Conservation (phyloP, 2,329 filamentous ascomycete species). For the Teratosphaeria gauchensis region DNA sequence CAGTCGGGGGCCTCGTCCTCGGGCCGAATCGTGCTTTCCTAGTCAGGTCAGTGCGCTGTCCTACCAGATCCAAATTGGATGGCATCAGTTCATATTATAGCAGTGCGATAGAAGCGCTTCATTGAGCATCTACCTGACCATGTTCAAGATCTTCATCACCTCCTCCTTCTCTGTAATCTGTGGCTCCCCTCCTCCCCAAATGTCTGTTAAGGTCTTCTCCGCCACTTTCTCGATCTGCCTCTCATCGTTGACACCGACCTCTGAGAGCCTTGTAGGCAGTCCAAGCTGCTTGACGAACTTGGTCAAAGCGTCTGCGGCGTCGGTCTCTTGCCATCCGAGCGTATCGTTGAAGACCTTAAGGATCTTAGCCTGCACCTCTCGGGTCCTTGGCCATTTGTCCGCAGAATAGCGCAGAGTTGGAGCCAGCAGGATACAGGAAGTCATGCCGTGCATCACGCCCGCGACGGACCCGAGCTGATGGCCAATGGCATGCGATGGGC, state of each 20-base stretch:
- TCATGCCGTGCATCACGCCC: conserved; percentile 52
- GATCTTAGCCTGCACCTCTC: conserved; percentile 29
- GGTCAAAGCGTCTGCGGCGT: conserved; percentile 45
- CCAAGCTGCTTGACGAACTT: conserved; percentile 42
- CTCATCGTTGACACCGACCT: conserved; percentile 43
- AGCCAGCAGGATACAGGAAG: conserved; percentile 47
- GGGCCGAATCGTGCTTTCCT: too few relatives aligned
- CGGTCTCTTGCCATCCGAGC: conserved; percentile 23
- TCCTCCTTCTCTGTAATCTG: conserved; percentile 41
- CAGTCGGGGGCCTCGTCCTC: too few relatives aligned
- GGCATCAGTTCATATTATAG: neutral
- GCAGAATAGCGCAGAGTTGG: conserved; percentile 48
- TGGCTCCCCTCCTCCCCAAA: conserved; percentile 42
- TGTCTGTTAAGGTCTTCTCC: conserved; percentile 41
- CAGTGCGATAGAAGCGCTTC: neutral
- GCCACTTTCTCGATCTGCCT: conserved; percentile 29
- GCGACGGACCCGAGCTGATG: conserved; percentile 38
- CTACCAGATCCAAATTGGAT: too few relatives aligned
- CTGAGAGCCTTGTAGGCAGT: conserved; percentile 44
- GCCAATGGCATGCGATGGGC: conserved; percentile 34
- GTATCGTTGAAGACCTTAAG: conserved; percentile 26
- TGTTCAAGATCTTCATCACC: conserved; percentile 44
- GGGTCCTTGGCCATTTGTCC: conserved; percentile 18
- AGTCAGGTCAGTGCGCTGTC: too few relatives aligned
- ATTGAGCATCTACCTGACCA: conserved; percentile 7